Conservation (phyloP, 805 yeast species). For the Candida ascalaphidarum region DNA sequence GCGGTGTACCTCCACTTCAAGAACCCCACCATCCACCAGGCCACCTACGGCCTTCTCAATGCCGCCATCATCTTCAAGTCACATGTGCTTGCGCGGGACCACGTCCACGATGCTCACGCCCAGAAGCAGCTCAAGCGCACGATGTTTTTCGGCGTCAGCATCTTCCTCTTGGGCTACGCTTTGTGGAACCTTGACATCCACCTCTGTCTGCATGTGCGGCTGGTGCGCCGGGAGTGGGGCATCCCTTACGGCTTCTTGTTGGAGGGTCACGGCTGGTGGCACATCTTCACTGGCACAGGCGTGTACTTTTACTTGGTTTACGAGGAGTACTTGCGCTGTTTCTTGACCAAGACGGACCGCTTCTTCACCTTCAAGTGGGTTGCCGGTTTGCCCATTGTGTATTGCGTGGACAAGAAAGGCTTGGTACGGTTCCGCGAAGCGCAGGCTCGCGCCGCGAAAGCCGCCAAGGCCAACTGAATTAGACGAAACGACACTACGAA, state of each 20-base stretch:
- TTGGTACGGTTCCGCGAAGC: conserved; percentile 10
- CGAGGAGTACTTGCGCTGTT: conserved; percentile 64
- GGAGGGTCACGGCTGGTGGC: conserved; percentile 99
- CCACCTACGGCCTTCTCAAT: conserved; percentile 73
- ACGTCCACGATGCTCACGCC: conserved; percentile 44
- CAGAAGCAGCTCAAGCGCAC: conserved; percentile 43
- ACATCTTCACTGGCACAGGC: conserved; percentile 75
- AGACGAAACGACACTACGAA: conserved; percentile 7
- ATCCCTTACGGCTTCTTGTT: conserved; percentile 79
- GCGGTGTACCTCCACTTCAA: conserved; percentile 62
- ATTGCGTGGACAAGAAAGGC: conserved; percentile 15
- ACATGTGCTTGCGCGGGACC: conserved; percentile 36
- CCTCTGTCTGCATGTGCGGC: conserved; percentile 53
- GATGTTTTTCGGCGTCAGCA: conserved; percentile 40
- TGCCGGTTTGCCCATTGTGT: conserved; percentile 24
- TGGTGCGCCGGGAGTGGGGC: conserved; percentile 56
- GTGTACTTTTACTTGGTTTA: conserved; percentile 80
- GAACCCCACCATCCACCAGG: conserved; percentile 85
- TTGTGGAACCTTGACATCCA: conserved; percentile 89
- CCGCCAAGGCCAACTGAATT: conserved; percentile 1
- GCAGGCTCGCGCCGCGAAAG: conserved; percentile 8
- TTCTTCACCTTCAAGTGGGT: conserved; percentile 52
- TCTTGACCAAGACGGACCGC: conserved; percentile 49
- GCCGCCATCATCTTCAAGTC: conserved; percentile 63
- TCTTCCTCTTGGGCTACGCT: conserved; percentile 8